These are phyloP conservation scores for Epithemia pelagica DNA, from an alignment of 108 stramenopile genomes.

Conservation along the genomic window DNA sequence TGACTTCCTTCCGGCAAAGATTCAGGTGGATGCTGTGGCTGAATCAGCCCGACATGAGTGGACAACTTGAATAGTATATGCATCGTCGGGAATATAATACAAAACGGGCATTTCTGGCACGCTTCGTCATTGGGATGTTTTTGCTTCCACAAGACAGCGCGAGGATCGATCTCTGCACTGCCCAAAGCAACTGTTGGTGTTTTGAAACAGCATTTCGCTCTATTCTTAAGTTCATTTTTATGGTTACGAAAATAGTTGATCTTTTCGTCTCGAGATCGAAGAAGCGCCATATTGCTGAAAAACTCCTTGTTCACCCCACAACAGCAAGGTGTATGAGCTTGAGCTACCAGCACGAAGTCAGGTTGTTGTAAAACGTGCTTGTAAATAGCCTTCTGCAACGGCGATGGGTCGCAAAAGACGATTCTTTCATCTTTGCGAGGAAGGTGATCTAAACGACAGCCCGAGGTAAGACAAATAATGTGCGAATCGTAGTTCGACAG, in stretches of 20 bases:
- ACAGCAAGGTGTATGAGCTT: constrained; percentile 64
- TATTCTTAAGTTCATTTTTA: constrained; percentile 33
- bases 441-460: background rate
- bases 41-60: constrained; percentile 70
- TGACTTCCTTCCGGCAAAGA: constrained; percentile 9
- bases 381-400: constrained; percentile 71
- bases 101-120: constrained; percentile 56
- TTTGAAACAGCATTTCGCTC: constrained; percentile 51
- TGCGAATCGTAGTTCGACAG: too few species aligned
- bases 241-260: constrained; percentile 59
- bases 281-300: constrained; percentile 40
- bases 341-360: constrained; percentile 58
- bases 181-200: constrained; percentile 34
- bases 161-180: constrained; percentile 46
- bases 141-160: constrained; percentile 62
- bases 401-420: constrained; percentile 70
- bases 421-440: constrained; percentile 73
- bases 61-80: constrained; percentile 45
- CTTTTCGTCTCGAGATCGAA: constrained; percentile 50
- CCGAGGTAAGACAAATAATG: background rate
- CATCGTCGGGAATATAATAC: constrained; percentile 51
- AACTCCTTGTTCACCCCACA: constrained; percentile 72
- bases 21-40: constrained; percentile 40
- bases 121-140: constrained; percentile 19
- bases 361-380: constrained; percentile 66